Evolutionary conservation across 1,284 basidiomycete genomes (phyloP).

Genomic region (Bondarzewia mesenterica): DNA sequence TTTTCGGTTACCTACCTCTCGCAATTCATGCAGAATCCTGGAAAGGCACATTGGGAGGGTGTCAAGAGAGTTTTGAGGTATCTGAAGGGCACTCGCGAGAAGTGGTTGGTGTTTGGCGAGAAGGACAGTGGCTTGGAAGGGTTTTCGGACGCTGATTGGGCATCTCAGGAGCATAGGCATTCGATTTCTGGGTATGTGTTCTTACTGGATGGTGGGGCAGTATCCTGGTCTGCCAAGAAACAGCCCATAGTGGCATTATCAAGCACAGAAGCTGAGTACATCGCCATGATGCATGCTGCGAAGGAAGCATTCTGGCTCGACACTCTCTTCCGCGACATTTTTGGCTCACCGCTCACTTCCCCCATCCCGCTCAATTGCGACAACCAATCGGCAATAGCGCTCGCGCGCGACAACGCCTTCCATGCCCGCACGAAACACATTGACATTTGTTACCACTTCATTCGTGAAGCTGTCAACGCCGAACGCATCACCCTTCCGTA

Average conservation of each 20-base stretch:
- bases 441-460: constrained; percentile 6
- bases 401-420: neutral
- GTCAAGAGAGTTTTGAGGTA: constrained; percentile 16
- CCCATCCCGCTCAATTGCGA: neutral
- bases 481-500: neutral
- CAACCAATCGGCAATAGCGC: neutral
- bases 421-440: constrained; percentile 4
- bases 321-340: constrained; percentile 10
- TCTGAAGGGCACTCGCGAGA: constrained; percentile 8
- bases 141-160: constrained; percentile 24
- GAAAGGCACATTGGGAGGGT: constrained; percentile 13
- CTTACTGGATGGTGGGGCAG: constrained; percentile 7
- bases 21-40: constrained; percentile 12
- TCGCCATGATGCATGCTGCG: constrained; percentile 15
- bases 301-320: constrained; percentile 18
- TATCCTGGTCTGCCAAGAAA: constrained; percentile 17
- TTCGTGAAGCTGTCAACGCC: neutral
- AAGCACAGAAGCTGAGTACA: constrained; percentile 22
- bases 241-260: constrained; percentile 19
- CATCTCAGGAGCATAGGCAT: constrained; percentile 11
- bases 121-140: constrained; percentile 10
- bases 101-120: neutral
- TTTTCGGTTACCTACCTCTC: constrained; percentile 14
- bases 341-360: neutral
- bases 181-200: constrained; percentile 16